Evolutionary conservation across 2,329 filamentous ascomycete species (phyloP), one percentile per base, ranked within the genome.

Genomic region (Venturia effusa): DNA sequence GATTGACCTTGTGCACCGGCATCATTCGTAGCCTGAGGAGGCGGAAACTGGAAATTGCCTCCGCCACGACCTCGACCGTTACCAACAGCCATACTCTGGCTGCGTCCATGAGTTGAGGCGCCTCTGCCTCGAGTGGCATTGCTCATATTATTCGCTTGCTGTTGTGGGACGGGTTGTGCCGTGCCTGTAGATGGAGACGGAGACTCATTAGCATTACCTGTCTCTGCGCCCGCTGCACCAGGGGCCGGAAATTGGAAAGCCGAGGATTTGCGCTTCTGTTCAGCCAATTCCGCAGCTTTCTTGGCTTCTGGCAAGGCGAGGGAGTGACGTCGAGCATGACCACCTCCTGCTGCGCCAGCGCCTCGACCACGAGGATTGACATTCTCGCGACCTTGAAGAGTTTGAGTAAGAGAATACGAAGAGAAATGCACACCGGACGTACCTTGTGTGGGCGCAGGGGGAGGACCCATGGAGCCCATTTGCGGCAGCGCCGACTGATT

Each of bases 401-500:
- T 77, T 75, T 78, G 30, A 64, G 57, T 37, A 37, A 30, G 27
- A 39, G 27, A 43, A 54, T 15, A n/a, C 22, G 40, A 51, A 48
- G 45, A 57, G 61, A 59, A 43, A 63, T 55, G 87, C 78, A 94
- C 96, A 64, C 90, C 91, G 64, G 93, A 89, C 62, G 92, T 86
- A 68, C 87, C 88, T 41, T 93, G 92, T 30, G 94, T 95, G 22
- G 94, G 96, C 67, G 94, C 94, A 64, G 94, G 93, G 22, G 92
- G 92, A 66, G 92, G 89, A 30, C 90, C 91, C 85, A 96, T 89
- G 19, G 64, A 59, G 67, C 88, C 86, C 83, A 97, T 91, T 71
- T 91, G 94, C 61, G 94, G 92, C 69, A 97, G 83, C 73, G 93
- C 93, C 74, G 94, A 97, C 79, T 97, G 93, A 81, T 97, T 97